These are phyloP conservation scores for Rhypophila decipiens DNA, from an alignment of 495 filamentous ascomycete species.

Conservation along the genomic window DNA sequence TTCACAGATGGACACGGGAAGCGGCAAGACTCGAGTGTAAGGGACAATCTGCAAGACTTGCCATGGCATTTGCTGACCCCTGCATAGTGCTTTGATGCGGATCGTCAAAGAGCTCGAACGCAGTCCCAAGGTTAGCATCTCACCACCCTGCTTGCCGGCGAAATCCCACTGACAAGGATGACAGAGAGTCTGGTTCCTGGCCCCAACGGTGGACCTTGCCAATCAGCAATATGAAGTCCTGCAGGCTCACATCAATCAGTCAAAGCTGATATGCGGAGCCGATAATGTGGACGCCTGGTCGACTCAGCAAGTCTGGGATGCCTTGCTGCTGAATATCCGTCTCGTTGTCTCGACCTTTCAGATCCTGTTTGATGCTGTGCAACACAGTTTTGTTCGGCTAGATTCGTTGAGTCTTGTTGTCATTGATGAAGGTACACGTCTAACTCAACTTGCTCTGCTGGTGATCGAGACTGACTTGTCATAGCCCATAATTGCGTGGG, in stretches of 20 bases:
- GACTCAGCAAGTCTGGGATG: slow-evolving; percentile 64
- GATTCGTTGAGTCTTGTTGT: slow-evolving; percentile 62
- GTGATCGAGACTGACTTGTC: background rate
- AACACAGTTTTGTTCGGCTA: slow-evolving; percentile 73
- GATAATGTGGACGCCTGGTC: slow-evolving; percentile 75
- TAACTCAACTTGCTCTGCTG: background rate
- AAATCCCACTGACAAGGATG: slow-evolving; percentile 10
- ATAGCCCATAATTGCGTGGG: slow-evolving; percentile 64
- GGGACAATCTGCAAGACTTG: slow-evolving; percentile 10
- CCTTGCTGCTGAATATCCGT: slow-evolving; percentile 56
- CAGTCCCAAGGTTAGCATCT: slow-evolving; percentile 48
- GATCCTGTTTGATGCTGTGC: slow-evolving; percentile 70
- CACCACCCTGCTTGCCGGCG: background rate
- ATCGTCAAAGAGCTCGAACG: slow-evolving; percentile 71
- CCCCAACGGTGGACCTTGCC: slow-evolving; percentile 69
- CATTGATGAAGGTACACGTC: slow-evolving; percentile 81
- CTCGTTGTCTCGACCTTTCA: slow-evolving; percentile 75
- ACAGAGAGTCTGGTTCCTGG: slow-evolving; percentile 80
- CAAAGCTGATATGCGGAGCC: slow-evolving; percentile 57
- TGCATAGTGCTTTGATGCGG: slow-evolving; percentile 65
- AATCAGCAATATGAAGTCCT: slow-evolving; percentile 67
- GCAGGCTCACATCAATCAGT: slow-evolving; percentile 53
- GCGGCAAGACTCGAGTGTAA: slow-evolving; percentile 89
- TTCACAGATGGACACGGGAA: slow-evolving; percentile 83
- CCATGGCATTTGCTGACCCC: background rate